These are phyloP conservation scores for Alternaria alternata DNA, from an alignment of 2,329 filamentous ascomycete genomes.

Conservation along the genomic window DNA sequence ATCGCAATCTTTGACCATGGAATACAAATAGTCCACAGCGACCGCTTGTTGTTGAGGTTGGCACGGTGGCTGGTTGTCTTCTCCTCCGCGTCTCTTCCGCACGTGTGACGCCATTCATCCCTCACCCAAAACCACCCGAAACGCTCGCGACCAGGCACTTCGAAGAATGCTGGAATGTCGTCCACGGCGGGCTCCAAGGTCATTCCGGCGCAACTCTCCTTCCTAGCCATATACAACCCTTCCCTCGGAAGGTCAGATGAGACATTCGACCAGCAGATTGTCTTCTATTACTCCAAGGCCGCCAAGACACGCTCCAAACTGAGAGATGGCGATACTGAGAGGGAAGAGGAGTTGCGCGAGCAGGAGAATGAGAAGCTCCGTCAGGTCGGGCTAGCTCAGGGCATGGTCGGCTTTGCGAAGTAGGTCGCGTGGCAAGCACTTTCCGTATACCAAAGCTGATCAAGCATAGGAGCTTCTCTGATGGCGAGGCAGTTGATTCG, in stretches of 20 bases:
- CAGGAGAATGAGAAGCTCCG: conserved; percentile 86
- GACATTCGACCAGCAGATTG: conserved; percentile 80
- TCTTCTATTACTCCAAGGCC: conserved; percentile 81
- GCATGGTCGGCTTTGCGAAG: conserved; percentile 88
- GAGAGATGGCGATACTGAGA: conserved; percentile 38
- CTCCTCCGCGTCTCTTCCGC: conserved; percentile 7
- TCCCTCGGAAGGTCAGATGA: conserved; percentile 76
- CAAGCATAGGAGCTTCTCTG: conserved; percentile 75
- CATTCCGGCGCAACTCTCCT: conserved; percentile 84
- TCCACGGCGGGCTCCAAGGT: conserved; percentile 50
- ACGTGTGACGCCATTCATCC: conserved; percentile 16
- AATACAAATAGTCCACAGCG: conserved; percentile 12
- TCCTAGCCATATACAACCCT: conserved; percentile 95
- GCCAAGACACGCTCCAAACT: conserved; percentile 42
- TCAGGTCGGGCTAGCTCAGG: conserved; percentile 94
- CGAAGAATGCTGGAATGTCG: conserved; percentile 30
- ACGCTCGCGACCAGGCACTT: conserved; percentile 11
- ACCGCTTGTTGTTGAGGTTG: conserved; percentile 8
- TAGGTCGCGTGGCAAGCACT: conserved; percentile 41
- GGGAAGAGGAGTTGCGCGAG: conserved; percentile 57
- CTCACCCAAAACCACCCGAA: conserved; percentile 3
- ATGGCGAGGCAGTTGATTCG: conserved; percentile 76
- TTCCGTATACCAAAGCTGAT: conserved; percentile 7
- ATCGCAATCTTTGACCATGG: conserved; percentile 2
- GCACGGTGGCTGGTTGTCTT: background rate